These are phyloP conservation scores for Dictyostelium purpureum DNA, from an alignment of 78 protist genomes.

Conservation along the genomic window DNA sequence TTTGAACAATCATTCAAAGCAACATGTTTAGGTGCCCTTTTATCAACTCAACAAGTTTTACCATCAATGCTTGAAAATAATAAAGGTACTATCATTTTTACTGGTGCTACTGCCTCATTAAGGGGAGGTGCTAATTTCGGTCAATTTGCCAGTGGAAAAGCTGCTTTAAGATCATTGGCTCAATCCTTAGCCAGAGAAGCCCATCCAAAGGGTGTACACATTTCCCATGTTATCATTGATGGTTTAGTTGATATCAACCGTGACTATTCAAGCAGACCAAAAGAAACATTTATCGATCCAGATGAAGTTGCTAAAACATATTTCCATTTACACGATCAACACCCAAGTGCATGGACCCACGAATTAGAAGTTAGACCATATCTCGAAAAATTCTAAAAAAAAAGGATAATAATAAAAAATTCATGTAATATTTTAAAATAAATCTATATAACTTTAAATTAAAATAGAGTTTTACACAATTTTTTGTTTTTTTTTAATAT, in stretches of 20 bases:
- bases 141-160: slow-evolving; percentile 68
- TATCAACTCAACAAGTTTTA: slow-evolving; percentile 63
- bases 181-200: slow-evolving; percentile 78
- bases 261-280: slow-evolving; percentile 34
- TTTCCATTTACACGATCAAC: slow-evolving; percentile 53
- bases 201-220: slow-evolving; percentile 81
- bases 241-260: slow-evolving; percentile 48
- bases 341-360: slow-evolving; percentile 74
- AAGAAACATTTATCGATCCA: not conserved
- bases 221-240: slow-evolving; percentile 80
- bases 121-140: slow-evolving; percentile 50
- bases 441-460: too few relatives aligned
- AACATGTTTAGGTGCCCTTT: slow-evolving; percentile 50
- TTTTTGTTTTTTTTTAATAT: too few relatives aligned
- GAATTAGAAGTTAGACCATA: slow-evolving; percentile 66
- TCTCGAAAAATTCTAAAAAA: slow-evolving; percentile 45
- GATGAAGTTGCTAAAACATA: slow-evolving; percentile 57
- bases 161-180: slow-evolving; percentile 69
- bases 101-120: slow-evolving; percentile 84
- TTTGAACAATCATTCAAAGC: slow-evolving; percentile 1
- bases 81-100: slow-evolving; percentile 77
- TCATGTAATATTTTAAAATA: too few relatives aligned
- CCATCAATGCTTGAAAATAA: slow-evolving; percentile 46
- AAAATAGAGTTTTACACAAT: too few relatives aligned
- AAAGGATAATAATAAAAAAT: not conserved